These are phyloP conservation scores for barrel medic (Medicago truncatula) DNA, from an alignment of 306 rosid genomes.

Conservation along the genomic window MtrunA17r5.0-ANR NC_053043.1:2517501-2518000, in stretches of 20 bases:
- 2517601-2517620: neutral
- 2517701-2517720: conserved; percentile 53
- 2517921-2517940: conserved; percentile 32
- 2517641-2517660: conserved; percentile 18
- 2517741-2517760: conserved; percentile 62
- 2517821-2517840: neutral
- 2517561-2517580: neutral
- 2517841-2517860: neutral
- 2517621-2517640: neutral
- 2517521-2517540: neutral
- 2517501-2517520: conserved; percentile 39
- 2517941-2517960: conserved; percentile 30
- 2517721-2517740: conserved; percentile 84
- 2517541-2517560: neutral
- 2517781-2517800: conserved; percentile 43
- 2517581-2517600: neutral
- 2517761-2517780: conserved; percentile 48
- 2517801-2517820: conserved; percentile 21
- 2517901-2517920: neutral
- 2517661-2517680: conserved; percentile 36
- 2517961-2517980: conserved; percentile 9
- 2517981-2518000: neutral
- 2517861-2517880: neutral
- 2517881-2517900: neutral
- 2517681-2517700: conserved; percentile 65